phyloP scores from a whole-genome alignment of 2,329 filamentous ascomycete species.

The Trichophyton benhamiae region DNA sequence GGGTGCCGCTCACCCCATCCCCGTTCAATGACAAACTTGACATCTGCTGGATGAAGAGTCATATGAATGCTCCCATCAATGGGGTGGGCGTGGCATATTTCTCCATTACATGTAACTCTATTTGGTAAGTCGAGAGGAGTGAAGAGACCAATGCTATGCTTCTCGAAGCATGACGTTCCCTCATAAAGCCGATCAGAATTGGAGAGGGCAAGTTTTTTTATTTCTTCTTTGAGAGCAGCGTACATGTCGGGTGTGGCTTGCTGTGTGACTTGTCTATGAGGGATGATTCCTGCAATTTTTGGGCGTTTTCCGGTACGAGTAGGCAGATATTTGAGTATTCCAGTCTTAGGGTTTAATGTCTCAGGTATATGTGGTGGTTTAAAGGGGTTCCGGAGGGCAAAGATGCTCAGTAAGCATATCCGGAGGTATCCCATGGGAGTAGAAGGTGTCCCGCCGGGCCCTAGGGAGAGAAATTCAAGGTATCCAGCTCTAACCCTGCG shows the following conservation, averaged over 20 bases:
- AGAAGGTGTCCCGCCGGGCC: constrained; percentile 66
- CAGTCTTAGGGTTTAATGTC: constrained; percentile 41
- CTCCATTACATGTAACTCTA: constrained; percentile 44
- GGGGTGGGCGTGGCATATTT: constrained; percentile 69
- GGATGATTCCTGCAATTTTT: constrained; percentile 60
- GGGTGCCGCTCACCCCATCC: constrained; percentile 67
- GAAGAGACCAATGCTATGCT: constrained; percentile 68
- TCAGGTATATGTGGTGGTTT: constrained; percentile 43
- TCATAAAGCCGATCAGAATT: constrained; percentile 43
- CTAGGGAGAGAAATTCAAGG: constrained; percentile 60
- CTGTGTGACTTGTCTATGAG: constrained; percentile 67
- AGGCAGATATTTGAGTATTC: constrained; percentile 46
- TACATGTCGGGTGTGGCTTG: constrained; percentile 44
- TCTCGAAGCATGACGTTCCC: constrained; percentile 66
- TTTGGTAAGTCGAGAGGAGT: constrained; percentile 31
- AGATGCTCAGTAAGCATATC: constrained; percentile 59
- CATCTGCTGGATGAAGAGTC: constrained; percentile 67
- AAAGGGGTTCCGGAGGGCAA: constrained; percentile 60
- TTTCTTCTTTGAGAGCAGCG: constrained; percentile 40
- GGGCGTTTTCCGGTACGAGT: constrained; percentile 53
- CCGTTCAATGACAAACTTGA: constrained; percentile 55
- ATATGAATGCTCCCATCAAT: constrained; percentile 67
- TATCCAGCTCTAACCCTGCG: constrained; percentile 52
- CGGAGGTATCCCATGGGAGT: constrained; percentile 61
- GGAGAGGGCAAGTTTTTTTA: constrained; percentile 41